Evolutionary conservation across 768 basidiomycete species (phyloP).

Genomic region (Rhodotorula babjevae): DNA sequence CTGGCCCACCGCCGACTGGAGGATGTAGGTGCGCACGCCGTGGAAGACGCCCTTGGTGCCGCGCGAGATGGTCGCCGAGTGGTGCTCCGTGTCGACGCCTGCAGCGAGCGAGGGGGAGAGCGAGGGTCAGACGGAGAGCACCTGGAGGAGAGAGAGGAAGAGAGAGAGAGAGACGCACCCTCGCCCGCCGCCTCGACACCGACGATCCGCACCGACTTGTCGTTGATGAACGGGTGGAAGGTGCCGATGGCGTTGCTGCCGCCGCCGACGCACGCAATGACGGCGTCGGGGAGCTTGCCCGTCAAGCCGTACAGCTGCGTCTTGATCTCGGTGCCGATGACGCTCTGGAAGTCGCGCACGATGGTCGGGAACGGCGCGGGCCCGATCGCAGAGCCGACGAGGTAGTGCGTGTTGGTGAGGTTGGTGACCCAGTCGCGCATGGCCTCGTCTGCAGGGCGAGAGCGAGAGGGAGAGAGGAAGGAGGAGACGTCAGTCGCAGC

Average conservation of each 20-base stretch:
- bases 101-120: neutral
- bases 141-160: neutral
- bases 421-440: slow-evolving; percentile 99
- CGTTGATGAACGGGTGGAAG: slow-evolving; percentile 92
- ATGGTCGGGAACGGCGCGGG: slow-evolving; percentile 99
- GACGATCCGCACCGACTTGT: slow-evolving; percentile 75
- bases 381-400: slow-evolving; percentile 94
- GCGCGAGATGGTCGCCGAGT: slow-evolving; percentile 87
- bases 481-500: neutral
- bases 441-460: slow-evolving; percentile 67
- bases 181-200: slow-evolving; percentile 98
- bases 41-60: slow-evolving; percentile 92
- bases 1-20: slow-evolving; percentile 83
- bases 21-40: slow-evolving; percentile 89
- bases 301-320: slow-evolving; percentile 64
- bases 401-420: slow-evolving; percentile 85
- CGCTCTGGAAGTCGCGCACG: slow-evolving; percentile 93
- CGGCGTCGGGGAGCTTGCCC: slow-evolving; percentile 85
- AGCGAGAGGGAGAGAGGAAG: neutral
- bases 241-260: slow-evolving; percentile 97
- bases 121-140: neutral
- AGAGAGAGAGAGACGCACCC: slow-evolving; percentile 55
- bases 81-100: slow-evolving; percentile 77
- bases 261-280: slow-evolving; percentile 96
- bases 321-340: slow-evolving; percentile 94